These are phyloP conservation scores for Debaryomyces nepalensis DNA, from an alignment of 1,139 yeast genomes.

Conservation along the genomic window DNA sequence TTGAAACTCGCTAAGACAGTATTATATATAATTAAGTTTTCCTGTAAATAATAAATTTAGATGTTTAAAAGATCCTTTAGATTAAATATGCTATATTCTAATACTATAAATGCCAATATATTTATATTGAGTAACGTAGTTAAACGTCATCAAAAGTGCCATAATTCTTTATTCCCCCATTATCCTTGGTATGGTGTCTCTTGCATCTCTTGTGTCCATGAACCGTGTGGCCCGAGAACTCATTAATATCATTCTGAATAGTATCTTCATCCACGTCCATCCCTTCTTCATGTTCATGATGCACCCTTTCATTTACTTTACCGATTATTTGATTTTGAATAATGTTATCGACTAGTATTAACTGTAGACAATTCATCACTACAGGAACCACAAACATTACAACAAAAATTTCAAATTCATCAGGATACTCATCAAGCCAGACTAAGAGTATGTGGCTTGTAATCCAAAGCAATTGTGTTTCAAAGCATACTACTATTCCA, in stretches of 20 bases:
- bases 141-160: slow-evolving; percentile 15
- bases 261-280: slow-evolving; percentile 13
- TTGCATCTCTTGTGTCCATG: slow-evolving; percentile 3
- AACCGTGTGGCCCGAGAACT: background rate
- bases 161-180: slow-evolving; percentile 10
- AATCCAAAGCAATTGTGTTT: slow-evolving; percentile 46
- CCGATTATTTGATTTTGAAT: slow-evolving; percentile 58
- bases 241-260: slow-evolving; percentile 14
- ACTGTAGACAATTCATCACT: slow-evolving; percentile 83
- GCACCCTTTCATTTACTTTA: slow-evolving; percentile 27
- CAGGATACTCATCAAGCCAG: slow-evolving; percentile 81
- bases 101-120: background rate
- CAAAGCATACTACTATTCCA: slow-evolving; percentile 45
- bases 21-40: background rate
- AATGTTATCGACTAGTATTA: slow-evolving; percentile 83
- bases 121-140: slow-evolving; percentile 1
- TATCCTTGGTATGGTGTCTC: background rate
- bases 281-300: slow-evolving; percentile 16
- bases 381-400: slow-evolving; percentile 85
- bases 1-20: slow-evolving; percentile 36
- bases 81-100: slow-evolving; percentile 7
- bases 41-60: slow-evolving; percentile 6
- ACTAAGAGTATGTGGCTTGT: slow-evolving; percentile 56
- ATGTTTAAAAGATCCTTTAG: background rate
- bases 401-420: slow-evolving; percentile 76